Conservation (phyloP, 129 eudicot genomes). For the Arctium minus region DNA sequence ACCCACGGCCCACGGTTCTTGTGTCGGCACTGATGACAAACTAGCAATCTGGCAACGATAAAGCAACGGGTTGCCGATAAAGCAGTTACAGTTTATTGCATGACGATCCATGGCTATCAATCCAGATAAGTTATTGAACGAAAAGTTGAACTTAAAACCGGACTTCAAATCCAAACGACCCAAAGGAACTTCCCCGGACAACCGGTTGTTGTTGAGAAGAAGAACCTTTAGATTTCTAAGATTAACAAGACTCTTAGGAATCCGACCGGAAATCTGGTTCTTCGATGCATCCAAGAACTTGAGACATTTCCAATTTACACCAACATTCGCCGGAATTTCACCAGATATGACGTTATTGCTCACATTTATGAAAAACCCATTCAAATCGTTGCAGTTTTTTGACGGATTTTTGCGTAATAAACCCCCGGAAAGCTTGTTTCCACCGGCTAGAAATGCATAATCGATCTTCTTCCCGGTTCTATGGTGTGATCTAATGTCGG, state of each 20-base stretch:
- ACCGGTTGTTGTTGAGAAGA: slow-evolving; percentile 39
- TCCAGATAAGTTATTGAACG: slow-evolving; percentile 43
- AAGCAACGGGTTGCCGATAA: slow-evolving; percentile 32
- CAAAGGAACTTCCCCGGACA: slow-evolving; percentile 34
- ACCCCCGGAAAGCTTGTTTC: slow-evolving; percentile 37
- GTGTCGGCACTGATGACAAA: slow-evolving; percentile 29
- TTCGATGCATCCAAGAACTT: slow-evolving; percentile 38
- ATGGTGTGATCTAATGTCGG: not conserved
- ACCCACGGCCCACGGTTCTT: slow-evolving; percentile 19
- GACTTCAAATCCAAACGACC: slow-evolving; percentile 16
- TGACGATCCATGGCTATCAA: slow-evolving; percentile 24
- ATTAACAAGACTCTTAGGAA: slow-evolving; percentile 33
- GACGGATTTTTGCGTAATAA: slow-evolving; percentile 21
- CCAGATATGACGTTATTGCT: slow-evolving; percentile 42
- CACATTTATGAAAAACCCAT: slow-evolving; percentile 33
- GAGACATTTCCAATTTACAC: slow-evolving; percentile 35
- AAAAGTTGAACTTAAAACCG: slow-evolving; percentile 21
- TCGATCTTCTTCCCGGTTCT: slow-evolving; percentile 25
- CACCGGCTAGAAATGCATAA: slow-evolving; percentile 38
- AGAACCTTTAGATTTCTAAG: slow-evolving; percentile 32
- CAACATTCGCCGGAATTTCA: slow-evolving; percentile 26
- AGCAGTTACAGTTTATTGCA: slow-evolving; percentile 29
- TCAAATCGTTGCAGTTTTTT: slow-evolving; percentile 19
- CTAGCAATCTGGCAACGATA: slow-evolving; percentile 22
- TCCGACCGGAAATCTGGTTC: slow-evolving; percentile 38